These are phyloP conservation scores for Candida andamanensis DNA, from an alignment of 805 yeast species.

Conservation along the genomic window DNA sequence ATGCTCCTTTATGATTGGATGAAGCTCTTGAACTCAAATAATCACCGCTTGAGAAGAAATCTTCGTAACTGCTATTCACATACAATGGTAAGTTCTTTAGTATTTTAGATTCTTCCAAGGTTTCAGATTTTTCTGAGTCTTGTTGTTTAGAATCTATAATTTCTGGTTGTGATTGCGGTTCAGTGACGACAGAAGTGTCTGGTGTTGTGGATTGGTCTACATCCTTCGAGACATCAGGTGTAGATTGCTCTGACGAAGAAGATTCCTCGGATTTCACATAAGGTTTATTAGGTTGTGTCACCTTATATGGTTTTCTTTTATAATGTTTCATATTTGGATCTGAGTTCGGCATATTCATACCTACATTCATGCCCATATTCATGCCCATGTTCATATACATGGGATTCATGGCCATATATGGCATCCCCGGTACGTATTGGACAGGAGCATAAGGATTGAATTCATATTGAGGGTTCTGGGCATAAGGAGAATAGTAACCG, in stretches of 20 bases:
- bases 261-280: neutral
- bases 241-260: slow-evolving; percentile 1
- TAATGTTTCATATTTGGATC: neutral
- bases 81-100: slow-evolving; percentile 8
- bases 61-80: slow-evolving; percentile 11
- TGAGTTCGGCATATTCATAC: slow-evolving; percentile 2
- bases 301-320: slow-evolving; percentile 2
- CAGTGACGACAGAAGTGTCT: neutral
- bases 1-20: slow-evolving; percentile 2
- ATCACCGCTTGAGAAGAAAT: slow-evolving; percentile 6
- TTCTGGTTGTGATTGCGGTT: neutral
- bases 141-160: neutral
- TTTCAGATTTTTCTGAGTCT: neutral
- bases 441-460: slow-evolving; percentile 5
- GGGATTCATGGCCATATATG: slow-evolving; percentile 5
- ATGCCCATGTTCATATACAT: slow-evolving; percentile 4
- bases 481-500: slow-evolving; percentile 2
- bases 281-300: neutral
- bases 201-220: neutral
- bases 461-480: slow-evolving; percentile 4
- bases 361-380: no score
- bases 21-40: slow-evolving; percentile 4
- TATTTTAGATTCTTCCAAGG: slow-evolving; percentile 2
- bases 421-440: slow-evolving; percentile 4
- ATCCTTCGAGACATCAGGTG: neutral